These are phyloP conservation scores for Rhodamnia argentea DNA, from an alignment of 345 rosid genomes.

Conservation along the genomic window DNA sequence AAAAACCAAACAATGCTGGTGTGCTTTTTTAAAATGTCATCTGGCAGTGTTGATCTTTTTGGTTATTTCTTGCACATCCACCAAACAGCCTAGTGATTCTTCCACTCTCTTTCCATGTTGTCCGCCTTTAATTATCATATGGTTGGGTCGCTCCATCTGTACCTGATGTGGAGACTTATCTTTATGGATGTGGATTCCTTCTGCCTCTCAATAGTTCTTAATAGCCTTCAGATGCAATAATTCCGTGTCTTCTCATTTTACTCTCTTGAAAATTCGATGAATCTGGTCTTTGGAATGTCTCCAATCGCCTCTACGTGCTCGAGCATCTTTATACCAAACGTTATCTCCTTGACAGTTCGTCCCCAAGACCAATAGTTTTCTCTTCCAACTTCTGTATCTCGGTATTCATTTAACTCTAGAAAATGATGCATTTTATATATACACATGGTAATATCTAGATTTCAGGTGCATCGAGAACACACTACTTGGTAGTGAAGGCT, in stretches of 20 bases:
- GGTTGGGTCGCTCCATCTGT: neutral
- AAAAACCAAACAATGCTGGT: neutral
- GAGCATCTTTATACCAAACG: neutral
- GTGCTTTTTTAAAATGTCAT: neutral
- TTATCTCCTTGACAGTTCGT: neutral
- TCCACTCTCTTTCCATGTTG: slow-evolving; percentile 1
- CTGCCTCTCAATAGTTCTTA: neutral
- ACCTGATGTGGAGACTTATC: neutral
- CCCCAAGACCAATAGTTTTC: neutral
- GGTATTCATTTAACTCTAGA: neutral
- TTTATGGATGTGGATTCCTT: neutral
- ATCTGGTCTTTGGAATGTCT: neutral
- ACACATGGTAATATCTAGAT: neutral
- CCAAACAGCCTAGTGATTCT: neutral
- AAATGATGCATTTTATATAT: neutral
- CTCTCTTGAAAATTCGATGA: neutral
- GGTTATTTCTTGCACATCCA: neutral
- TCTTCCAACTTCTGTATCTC: neutral
- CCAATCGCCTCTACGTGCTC: neutral
- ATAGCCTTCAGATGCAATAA: neutral
- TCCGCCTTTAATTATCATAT: neutral
- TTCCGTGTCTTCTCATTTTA: neutral
- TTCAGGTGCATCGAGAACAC: neutral
- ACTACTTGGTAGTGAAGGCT: neutral
- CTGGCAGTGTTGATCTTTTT: neutral